Evolutionary conservation across 164 flowering plant species (phyloP), one percentile per base, ranked within the genome.

Genomic region (Nelumbo lutea): DNA sequence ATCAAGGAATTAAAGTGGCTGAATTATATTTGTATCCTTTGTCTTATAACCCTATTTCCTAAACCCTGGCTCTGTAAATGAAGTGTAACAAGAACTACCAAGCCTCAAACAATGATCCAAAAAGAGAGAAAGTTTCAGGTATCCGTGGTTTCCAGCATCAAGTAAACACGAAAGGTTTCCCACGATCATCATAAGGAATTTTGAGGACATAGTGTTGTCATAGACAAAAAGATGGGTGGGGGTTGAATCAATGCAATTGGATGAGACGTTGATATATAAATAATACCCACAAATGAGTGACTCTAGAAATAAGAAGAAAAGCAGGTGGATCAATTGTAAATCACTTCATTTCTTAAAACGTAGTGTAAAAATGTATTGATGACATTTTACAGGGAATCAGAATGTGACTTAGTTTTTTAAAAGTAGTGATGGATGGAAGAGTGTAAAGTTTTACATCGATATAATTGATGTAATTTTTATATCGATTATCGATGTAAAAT

Each of bases 101-200:
- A 6, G 59, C 3, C 38, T 3, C 38, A 56, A 15, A 57, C 38
- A 57, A 27, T n/a, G n/a, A 27, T 5, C 15, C 43, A 11, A 41
- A 60, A 9, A 60, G 13, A 9, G 43, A 40, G 40, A 8, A 60
- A 15, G 41, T 60, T 2, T 9, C 10, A 46, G 10, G 62, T 9
- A 41, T 14, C 62, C 62, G 42, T 60, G 62, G 42, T 46, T n/a
- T 60, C 41, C 62, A 60, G 14, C 62, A 60, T 42, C 62, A 41
- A 60, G 62, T 60, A 46, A 46, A 15, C 45, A 10, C 41, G 42
- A 60, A 41, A 8, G 45, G 27, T 27, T 60, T 60, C 45, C 43
- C 7, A 40, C 11, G 11, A 59, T 41, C 14, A 8, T 58, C 27
- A 7, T 6, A 27, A 55, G 27, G 59, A 6, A 5, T 14, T 2